A percentile compares a stretch with the other conserved stretches of the same genome.
Evolutionary conservation across 2,329 filamentous ascomycete species (phyloP).

Genomic region (Chalaropsis thielavioides): DNA sequence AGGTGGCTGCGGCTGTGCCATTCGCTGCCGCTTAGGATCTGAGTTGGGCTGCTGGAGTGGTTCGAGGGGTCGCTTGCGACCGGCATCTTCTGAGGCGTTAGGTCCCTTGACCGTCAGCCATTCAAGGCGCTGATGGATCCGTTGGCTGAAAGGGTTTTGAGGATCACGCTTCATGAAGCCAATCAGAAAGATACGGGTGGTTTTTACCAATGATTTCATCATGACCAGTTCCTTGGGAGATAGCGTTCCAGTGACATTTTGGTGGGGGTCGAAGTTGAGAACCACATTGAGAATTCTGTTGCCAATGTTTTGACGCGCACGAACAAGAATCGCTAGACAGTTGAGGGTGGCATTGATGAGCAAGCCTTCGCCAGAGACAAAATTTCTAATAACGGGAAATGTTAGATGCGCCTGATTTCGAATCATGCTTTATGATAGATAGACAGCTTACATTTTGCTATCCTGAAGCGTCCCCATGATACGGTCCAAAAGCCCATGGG

Average conservation of each 20-base stretch:
- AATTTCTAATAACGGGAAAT: slow-evolving; percentile 18
- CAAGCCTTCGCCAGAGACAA: slow-evolving; percentile 55
- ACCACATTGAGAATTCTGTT: slow-evolving; percentile 76
- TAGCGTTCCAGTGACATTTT: slow-evolving; percentile 55
- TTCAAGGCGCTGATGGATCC: slow-evolving; percentile 80
- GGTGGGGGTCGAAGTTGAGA: slow-evolving; percentile 82
- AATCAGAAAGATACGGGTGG: slow-evolving; percentile 66
- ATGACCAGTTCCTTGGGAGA: slow-evolving; percentile 68
- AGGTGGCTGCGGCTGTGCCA: slow-evolving; percentile 33
- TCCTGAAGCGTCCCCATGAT: slow-evolving; percentile 77
- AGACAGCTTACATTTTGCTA: slow-evolving; percentile 28
- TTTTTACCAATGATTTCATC: slow-evolving; percentile 89
- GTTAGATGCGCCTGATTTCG: slow-evolving; percentile 2
- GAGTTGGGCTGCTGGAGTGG: slow-evolving; percentile 55
- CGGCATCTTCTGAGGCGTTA: slow-evolving; percentile 66
- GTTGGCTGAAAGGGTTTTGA: slow-evolving; percentile 56
- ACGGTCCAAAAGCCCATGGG: slow-evolving; percentile 76
- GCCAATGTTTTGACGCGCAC: slow-evolving; percentile 63
- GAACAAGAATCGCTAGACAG: slow-evolving; percentile 67
- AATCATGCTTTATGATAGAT: not conserved
- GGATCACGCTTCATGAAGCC: slow-evolving; percentile 76
- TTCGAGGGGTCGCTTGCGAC: slow-evolving; percentile 60
- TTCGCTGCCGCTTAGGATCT: slow-evolving; percentile 72
- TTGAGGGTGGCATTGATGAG: slow-evolving; percentile 86
- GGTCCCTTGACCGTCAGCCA: slow-evolving; percentile 62